Evolutionary conservation across 2,329 filamentous ascomycete genomes (phyloP).

Genomic region (Aspergillus fumigatus): DNA sequence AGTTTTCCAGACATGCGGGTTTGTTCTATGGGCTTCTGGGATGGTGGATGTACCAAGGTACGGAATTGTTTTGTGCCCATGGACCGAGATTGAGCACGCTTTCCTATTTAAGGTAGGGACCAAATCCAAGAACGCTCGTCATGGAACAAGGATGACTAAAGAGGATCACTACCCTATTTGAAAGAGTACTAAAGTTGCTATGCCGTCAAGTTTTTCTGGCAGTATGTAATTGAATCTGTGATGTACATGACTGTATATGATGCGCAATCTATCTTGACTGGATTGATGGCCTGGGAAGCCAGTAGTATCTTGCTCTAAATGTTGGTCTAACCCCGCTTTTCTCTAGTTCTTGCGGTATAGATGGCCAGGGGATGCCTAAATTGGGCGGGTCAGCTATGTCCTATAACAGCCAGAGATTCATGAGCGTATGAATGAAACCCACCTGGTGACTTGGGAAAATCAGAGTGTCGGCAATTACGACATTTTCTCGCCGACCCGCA

Average conservation of each 20-base stretch:
- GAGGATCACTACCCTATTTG: neutral
- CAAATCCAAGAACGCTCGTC: neutral
- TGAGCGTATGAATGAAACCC: constrained; percentile 14
- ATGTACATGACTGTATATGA: neutral
- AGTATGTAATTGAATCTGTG: neutral
- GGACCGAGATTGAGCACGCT: neutral
- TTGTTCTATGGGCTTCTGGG: no score
- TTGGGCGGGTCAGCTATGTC: neutral
- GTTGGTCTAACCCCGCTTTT: constrained; percentile 1
- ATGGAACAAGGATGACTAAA: neutral
- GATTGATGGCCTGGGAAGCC: neutral
- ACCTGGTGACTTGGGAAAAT: constrained; percentile 90
- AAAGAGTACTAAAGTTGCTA: neutral
- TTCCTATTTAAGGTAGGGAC: neutral
- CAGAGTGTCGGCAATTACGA: constrained; percentile 81
- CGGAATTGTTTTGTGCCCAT: neutral
- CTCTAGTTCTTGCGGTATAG: constrained; percentile 23
- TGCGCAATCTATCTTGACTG: neutral
- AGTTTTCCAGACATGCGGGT: no score
- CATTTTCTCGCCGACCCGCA: constrained; percentile 79
- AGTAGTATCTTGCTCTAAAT: neutral
- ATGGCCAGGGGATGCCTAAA: constrained; percentile 16
- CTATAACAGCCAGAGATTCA: neutral
- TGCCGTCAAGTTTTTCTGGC: neutral
- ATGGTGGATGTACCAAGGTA: neutral